Evolutionary conservation across 345 rosid species (phyloP), one percentile per base, ranked within the genome.

Genomic region (Iberis pinnata): DNA sequence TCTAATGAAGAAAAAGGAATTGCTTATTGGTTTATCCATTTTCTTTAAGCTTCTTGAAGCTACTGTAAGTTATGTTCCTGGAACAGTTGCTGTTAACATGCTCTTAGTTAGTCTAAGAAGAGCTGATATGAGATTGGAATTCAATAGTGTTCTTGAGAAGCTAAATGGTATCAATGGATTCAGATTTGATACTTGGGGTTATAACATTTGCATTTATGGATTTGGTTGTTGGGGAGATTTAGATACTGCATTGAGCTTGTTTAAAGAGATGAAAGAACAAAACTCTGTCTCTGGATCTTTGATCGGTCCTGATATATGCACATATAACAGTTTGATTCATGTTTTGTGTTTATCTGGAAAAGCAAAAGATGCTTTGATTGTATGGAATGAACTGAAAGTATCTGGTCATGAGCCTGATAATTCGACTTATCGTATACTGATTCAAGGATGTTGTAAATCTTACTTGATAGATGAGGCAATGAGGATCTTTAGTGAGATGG

Each of bases 381-480:
- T 82, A 18, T 84, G 72, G 69, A 88, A 87, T 37, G 98, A 87
- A 53, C 56, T 90, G 61, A 88, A 78, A 71, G 78, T 57, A 13
- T 90, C 95, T 41, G 95, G 89, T 16, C 89, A 87, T 35, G 86
- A 84, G 62, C 96, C 96, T 12, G 92, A 90, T 73, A 77, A 68
- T 18, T 79, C 74, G 18, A 82, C 96, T 0, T 88, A 84, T 56
- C 64, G 93, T 38, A 77, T 75, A 35, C 58, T 90, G 26, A 75
- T 82, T n/a, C 93, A 87, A 56, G 95, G 95, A 31, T 87, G 89
- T 67, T 76, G 74, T 8, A 88, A 77, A 59, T 75, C 89, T 0
- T 84, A 79, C 44, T 71, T 65, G 50, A 77, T 84, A 35, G 74
- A 81, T 50, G 93, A 88, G 53, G 96, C 96, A 1, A 70, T 70